Base-by-base conservation (phyloP, 345 rosid genomes). In the Ceriops zippeliana region DNA sequence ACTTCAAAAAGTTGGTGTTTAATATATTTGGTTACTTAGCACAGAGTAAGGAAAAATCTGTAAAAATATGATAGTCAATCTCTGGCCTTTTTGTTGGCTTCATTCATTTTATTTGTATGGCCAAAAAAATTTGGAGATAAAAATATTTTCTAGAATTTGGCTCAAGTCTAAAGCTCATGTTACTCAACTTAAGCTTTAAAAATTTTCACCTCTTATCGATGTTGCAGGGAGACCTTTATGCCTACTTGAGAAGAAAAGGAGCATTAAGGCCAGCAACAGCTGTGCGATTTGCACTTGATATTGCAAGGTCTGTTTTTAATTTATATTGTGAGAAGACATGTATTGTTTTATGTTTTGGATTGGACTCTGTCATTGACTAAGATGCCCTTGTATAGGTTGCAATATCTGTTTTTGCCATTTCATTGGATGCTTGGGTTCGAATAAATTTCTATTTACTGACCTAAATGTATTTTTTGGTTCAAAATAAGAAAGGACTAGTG, bases 211-310 rank as follows among this genome's bases (percentile, higher is more conserved):
- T 46, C 53, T 10, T 52, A 19, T 19, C 47, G 16, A 52, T 79
- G 27, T 70, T 73, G 15, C 80, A 95, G 99, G 99, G 97, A 26
- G 97, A 91, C 81, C 84, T 95, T 51, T 72, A 83, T 71, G 86
- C 65, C 34, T 83, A 75, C 81, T 79, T 91, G 72, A 84, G 80
- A 71, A 75, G 71, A 42, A 88, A 82, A 82, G 87, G 89, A 77
- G 86, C 91, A 52, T 28, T 90, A 64, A 84, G 68, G 74, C 84
- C 90, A 30, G 64, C 73, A 11, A 75, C 49, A 61, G 96, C 96
- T 68, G 84, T 95, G 77, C 81, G 78, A 71, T 85, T 88, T 7
- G 97, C 96, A 4, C 97, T 95, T 77, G 97, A 95, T 80, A 95
- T 95, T 77, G 96, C 99, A 66, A 88, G 99, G 99, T 91, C 11